Evolutionary conservation across 129 eudicot species (phyloP).

Genomic region (Saussurea involucrata): DNA sequence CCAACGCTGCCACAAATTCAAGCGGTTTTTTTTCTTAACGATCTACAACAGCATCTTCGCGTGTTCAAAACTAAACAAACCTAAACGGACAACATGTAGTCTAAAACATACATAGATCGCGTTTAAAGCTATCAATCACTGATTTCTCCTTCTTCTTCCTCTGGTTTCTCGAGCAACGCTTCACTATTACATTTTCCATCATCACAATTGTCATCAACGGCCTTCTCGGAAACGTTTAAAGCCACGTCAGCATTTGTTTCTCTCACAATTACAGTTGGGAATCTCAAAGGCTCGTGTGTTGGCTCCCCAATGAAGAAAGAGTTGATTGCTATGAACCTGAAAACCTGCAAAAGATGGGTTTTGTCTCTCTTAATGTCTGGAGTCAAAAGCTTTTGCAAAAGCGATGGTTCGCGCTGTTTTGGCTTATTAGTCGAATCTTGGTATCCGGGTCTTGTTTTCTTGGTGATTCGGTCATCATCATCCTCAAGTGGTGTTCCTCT

Average conservation of each 20-base stretch:
- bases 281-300: slow-evolving; percentile 44
- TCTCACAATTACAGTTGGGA: slow-evolving; percentile 53
- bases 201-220: neutral
- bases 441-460: slow-evolving; percentile 29
- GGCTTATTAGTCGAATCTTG: slow-evolving; percentile 10
- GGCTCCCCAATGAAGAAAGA: slow-evolving; percentile 59
- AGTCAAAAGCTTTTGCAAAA: slow-evolving; percentile 71
- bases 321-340: slow-evolving; percentile 77
- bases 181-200: neutral
- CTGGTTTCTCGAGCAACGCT: neutral
- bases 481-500: slow-evolving; percentile 39
- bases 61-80: neutral
- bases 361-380: slow-evolving; percentile 68
- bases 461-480: slow-evolving; percentile 27
- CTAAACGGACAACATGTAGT: neutral
- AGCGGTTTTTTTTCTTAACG: neutral
- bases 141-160: slow-evolving; percentile 54
- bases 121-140: slow-evolving; percentile 17
- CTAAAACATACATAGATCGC: neutral
- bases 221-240: slow-evolving; percentile 7
- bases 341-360: slow-evolving; percentile 65
- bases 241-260: slow-evolving; percentile 26
- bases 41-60: neutral
- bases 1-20: neutral
- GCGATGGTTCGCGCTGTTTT: slow-evolving; percentile 50